Evolutionary conservation across 2,329 filamentous ascomycete species (phyloP).

Genomic region (Bipolaris victoriae): DNA sequence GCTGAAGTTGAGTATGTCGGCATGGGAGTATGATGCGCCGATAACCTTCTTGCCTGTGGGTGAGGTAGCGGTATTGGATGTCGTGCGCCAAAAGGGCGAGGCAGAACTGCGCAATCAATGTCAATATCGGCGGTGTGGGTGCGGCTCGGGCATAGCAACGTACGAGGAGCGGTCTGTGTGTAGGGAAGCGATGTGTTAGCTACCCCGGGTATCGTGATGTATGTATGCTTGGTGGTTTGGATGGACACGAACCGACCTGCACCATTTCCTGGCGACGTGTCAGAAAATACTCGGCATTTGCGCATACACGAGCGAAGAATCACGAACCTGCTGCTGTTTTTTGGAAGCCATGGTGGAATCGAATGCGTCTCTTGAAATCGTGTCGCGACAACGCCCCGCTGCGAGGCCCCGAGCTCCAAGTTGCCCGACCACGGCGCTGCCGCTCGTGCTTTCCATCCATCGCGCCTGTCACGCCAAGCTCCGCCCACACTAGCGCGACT

Average conservation of each 20-base stretch:
- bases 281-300: constrained; percentile 21
- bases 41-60: constrained; percentile 72
- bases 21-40: constrained; percentile 94
- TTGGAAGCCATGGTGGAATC: constrained; percentile 51
- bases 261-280: constrained; percentile 83
- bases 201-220: constrained; percentile 34
- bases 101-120: constrained; percentile 65
- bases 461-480: constrained; percentile 31
- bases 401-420: constrained; percentile 19
- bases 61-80: constrained; percentile 55
- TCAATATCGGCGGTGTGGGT: constrained; percentile 11
- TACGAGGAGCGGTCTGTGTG: constrained; percentile 48
- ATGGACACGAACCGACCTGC: constrained; percentile 84
- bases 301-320: background rate
- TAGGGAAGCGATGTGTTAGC: constrained; percentile 46
- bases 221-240: constrained; percentile 28
- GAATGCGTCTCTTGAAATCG: constrained; percentile 4
- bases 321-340: constrained; percentile 54
- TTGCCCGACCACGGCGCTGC: constrained; percentile 11
- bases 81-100: constrained; percentile 85
- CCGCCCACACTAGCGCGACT: constrained; percentile 15
- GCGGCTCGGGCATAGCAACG: constrained; percentile 18
- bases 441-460: constrained; percentile 11
- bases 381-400: constrained; percentile 23
- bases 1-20: constrained; percentile 89